Percentiles rank a stretch among this genome's conserved stretches.
Conservation (phyloP, 2,329 filamentous ascomycete species). For the Decorospora gaudefroyi region DNA sequence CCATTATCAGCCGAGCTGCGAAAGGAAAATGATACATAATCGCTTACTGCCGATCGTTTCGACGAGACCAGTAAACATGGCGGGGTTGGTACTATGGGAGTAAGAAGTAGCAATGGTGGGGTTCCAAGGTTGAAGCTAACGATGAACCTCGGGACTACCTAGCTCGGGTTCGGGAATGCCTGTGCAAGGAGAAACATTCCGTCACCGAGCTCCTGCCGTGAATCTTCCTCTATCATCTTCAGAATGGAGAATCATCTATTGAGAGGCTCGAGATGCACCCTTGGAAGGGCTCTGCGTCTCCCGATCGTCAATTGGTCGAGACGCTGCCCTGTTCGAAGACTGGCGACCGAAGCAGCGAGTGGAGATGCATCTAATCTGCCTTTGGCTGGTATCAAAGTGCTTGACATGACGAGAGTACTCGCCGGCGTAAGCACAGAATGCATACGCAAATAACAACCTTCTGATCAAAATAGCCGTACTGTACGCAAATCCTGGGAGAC, state of each 20-base stretch:
- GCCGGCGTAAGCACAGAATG: slow-evolving; percentile 70
- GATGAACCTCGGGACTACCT: slow-evolving; percentile 33
- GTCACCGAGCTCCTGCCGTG: slow-evolving; percentile 1
- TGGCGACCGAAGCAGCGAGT: slow-evolving; percentile 50
- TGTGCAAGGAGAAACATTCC: slow-evolving; percentile 13
- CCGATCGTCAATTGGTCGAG: slow-evolving; percentile 17
- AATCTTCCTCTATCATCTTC: slow-evolving; percentile 3
- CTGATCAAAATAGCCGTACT: slow-evolving; percentile 73
- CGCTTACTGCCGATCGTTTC: slow-evolving; percentile 77
- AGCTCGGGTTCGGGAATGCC: no score
- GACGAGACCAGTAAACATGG: slow-evolving; percentile 83
- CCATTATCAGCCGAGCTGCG: slow-evolving; percentile 38
- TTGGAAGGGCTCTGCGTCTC: slow-evolving; percentile 8
- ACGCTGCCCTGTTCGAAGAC: slow-evolving; percentile 33
- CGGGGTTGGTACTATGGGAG: slow-evolving; percentile 26
- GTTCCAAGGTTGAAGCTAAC: slow-evolving; percentile 23
- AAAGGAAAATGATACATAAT: slow-evolving; percentile 1
- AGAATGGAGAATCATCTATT: slow-evolving; percentile 21
- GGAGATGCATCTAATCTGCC: slow-evolving; percentile 61
- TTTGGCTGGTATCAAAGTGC: slow-evolving; percentile 81
- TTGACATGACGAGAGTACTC: slow-evolving; percentile 96
- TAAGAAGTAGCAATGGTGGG: slow-evolving; percentile 24
- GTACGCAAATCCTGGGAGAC: slow-evolving; percentile 94
- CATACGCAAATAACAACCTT: background rate
- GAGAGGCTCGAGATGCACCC: slow-evolving; percentile 21